Evolutionary conservation across 1,284 basidiomycete species (phyloP).

Genomic region (Cystobasidiaceae sp.): DNA sequence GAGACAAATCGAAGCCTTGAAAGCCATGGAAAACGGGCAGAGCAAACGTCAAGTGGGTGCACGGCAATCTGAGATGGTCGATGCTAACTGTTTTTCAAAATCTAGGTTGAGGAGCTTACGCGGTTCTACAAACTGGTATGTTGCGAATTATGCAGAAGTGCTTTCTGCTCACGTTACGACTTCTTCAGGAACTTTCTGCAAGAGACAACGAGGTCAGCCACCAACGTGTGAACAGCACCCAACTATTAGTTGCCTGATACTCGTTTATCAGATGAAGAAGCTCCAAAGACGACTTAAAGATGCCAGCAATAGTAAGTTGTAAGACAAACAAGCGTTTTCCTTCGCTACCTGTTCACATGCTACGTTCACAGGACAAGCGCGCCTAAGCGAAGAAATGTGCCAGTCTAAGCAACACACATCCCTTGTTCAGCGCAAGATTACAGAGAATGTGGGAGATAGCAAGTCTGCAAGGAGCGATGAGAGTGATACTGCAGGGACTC

Average conservation of each 20-base stretch:
- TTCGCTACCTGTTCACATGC: background rate
- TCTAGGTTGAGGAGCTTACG: background rate
- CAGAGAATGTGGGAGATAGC: too few species aligned
- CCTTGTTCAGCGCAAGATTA: too few species aligned
- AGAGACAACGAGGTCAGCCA: slow-evolving; percentile 1
- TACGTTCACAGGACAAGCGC: background rate
- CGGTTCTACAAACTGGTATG: background rate
- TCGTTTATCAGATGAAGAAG: slow-evolving; percentile 2
- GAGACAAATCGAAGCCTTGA: background rate
- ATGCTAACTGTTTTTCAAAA: too few species aligned
- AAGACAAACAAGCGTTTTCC: background rate
- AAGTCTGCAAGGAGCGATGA: too few species aligned
- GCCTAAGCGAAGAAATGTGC: background rate
- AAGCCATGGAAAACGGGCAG: background rate
- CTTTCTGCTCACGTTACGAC: background rate
- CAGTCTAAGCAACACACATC: background rate
- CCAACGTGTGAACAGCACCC: too few species aligned
- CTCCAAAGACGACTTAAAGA: slow-evolving; percentile 3
- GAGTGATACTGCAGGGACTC: too few species aligned
- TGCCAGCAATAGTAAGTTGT: background rate
- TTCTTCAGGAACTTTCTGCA: background rate
- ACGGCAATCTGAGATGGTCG: too few species aligned
- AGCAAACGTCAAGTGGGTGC: too few species aligned
- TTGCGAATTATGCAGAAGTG: too few species aligned
- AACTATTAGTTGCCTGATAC: background rate